Evolutionary conservation across 139 green algal genomes (phyloP), one percentile per base, ranked within the genome.

Genomic region (Volvox reticuliferus): DNA sequence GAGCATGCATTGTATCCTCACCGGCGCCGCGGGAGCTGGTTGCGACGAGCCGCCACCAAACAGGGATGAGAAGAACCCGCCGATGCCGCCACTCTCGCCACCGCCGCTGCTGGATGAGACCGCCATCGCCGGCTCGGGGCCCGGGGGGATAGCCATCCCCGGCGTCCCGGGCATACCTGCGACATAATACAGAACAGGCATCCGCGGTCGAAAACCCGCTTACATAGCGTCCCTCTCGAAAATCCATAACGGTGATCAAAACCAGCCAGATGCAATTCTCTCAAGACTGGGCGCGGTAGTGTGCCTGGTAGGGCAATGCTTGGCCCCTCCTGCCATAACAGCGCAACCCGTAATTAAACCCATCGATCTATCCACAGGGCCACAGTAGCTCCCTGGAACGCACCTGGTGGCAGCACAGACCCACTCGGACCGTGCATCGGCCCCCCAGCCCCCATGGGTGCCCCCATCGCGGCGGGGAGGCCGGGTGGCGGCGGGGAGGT

Each of bases 401-500:
- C 81, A 90, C 86, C 86, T 63, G 86, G 86, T 12, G 86, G 86
- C n/a, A 71, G 85, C 85, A 89, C 50, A 28, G 85, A 68, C 91
- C 91, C 12, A 30, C 65, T 12, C 65, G 5, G 44, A 55, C 44
- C 44, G 44, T 55, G 44, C 5, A 73, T 73, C 21, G 65, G 65
- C 36, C 82, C 63, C 90, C 44, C 44, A 55, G 90, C 69, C 86
- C 91, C 71, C 87, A 55, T 73, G 79, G 89, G 21, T 89, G 78
- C 92, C 81, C 33, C 92, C 88, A 92, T 81, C 89, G 89, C 88
- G 36, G 78, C 36, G 1, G 95, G 90, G 89, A 94, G 86, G 86
- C 93, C 92, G 28, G 94, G 93, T 17, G 97, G 96, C 24, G 97
- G 96, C 19, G 97, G 98, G 0, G 98, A 96, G 1, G 96, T 97